Evolutionary conservation across 257 asterid genomes (phyloP), one percentile per base, ranked within the genome.

Genomic region (Primulina eburnea): DNA sequence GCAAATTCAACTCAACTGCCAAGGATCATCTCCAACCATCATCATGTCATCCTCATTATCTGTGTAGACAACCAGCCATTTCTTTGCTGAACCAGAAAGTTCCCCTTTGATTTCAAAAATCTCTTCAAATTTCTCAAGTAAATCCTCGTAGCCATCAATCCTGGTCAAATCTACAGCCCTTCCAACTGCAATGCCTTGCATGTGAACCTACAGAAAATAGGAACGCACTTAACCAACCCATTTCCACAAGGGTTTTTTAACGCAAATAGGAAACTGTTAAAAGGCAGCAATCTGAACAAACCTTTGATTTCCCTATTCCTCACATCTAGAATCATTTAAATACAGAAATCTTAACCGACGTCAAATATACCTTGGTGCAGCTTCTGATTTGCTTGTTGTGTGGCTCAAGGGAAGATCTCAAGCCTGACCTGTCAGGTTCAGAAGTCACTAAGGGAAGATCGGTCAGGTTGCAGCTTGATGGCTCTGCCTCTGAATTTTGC

Each of bases 21-120:
- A 93, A 18, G 98, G 98, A 73, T 93, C 98, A 68, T 93, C 98
- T 71, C 98, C 98, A 69, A 93, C 99, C 99, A 89, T 89, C 99
- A 93, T 93, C 88, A 84, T 90, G 86, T 93, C 99, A 62, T 89
- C 96, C 81, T 93, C 99, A 67, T 89, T 86, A 75, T 93, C 99
- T 17, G 97, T 88, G 83, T 87, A 93, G 71, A 93, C 96, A 38
- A 93, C 99, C 84, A 86, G 91, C 99, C 99, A 93, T 78, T 93
- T 90, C 87, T 81, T 90, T 57, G 85, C 72, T 55, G 88, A 75
- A 64, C 95, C 95, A 28, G 81, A 73, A 33, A 90, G 95, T 78
- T 89, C 95, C 63, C 96, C 97, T 38, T 62, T 78, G 65, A 90
- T 89, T 77, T 93, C 99, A 68, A 90, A 93, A 95, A 93, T 89